Conservation (phyloP, 2,329 filamentous ascomycete species). For the Phyllosticta citribraziliensis region DNA sequence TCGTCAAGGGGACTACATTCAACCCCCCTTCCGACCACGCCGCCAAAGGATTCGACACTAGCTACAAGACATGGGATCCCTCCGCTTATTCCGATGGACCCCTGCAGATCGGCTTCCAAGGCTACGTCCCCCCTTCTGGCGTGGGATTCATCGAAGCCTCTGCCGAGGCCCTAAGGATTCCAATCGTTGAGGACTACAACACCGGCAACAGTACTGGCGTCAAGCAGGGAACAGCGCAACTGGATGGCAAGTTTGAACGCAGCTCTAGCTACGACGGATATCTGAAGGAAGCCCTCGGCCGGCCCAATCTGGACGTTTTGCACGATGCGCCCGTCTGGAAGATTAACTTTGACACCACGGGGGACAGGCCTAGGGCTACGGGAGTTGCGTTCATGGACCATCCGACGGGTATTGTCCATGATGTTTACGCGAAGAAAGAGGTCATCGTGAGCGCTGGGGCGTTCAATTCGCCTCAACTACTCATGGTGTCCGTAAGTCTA, state of each 20-base stretch:
- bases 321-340: constrained; percentile 20
- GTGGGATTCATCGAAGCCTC: constrained; percentile 21
- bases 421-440: constrained; percentile 22
- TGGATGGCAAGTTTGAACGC: constrained; percentile 16
- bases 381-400: constrained; percentile 21
- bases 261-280: constrained; percentile 24
- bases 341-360: constrained; percentile 14
- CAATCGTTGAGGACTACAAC: constrained; percentile 25
- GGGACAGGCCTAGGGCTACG: constrained; percentile 13
- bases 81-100: constrained; percentile 20
- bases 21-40: constrained; percentile 19
- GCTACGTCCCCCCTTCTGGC: constrained; percentile 21
- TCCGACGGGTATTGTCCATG: constrained; percentile 16
- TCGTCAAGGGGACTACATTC: constrained; percentile 20
- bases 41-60: constrained; percentile 18
- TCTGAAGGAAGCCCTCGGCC: constrained; percentile 19
- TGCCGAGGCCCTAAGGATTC: constrained; percentile 20
- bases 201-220: constrained; percentile 20
- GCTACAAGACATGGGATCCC: constrained; percentile 21
- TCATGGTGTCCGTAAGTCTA: constrained; percentile 22
- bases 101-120: constrained; percentile 21
- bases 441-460: constrained; percentile 23
- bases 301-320: constrained; percentile 21
- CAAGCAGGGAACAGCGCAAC: constrained; percentile 22
- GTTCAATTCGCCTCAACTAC: constrained; percentile 22